phyloP scores from a whole-genome alignment of 139 green algal species.

The Chlorella ohadii region DNA sequence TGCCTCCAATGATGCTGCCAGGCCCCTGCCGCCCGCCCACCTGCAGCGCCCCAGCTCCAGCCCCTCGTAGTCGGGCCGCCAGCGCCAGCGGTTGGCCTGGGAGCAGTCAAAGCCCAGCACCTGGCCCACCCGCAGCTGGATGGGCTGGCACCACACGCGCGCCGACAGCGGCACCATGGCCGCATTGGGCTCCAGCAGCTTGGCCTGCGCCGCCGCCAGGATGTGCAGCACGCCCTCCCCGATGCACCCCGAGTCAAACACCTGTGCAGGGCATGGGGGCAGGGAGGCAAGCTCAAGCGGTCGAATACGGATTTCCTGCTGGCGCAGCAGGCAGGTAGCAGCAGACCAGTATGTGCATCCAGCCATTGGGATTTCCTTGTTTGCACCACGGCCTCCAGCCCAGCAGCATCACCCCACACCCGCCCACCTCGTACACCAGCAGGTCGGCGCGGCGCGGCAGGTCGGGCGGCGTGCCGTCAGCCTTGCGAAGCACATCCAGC shows the following conservation, averaged over 20 bases:
- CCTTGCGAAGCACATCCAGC: slow-evolving; percentile 56
- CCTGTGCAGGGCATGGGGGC: slow-evolving; percentile 41
- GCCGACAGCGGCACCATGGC: slow-evolving; percentile 63
- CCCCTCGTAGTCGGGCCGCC: slow-evolving; percentile 75
- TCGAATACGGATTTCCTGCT: no score
- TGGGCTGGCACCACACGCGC: slow-evolving; percentile 68
- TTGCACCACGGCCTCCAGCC: no score
- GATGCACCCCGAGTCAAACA: slow-evolving; percentile 87
- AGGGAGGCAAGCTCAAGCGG: not conserved
- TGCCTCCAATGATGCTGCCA: no score
- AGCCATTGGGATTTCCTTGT: no score
- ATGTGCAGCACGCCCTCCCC: slow-evolving; percentile 86
- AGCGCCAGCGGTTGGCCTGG: slow-evolving; percentile 67
- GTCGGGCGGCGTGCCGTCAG: slow-evolving; percentile 68
- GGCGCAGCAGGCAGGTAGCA: no score
- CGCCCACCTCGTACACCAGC: slow-evolving; percentile 72
- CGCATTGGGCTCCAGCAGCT: slow-evolving; percentile 60
- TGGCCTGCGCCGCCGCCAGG: slow-evolving; percentile 56
- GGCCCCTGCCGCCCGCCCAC: not conserved
- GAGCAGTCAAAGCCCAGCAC: slow-evolving; percentile 58
- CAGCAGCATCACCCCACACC: no score
- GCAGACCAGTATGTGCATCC: no score
- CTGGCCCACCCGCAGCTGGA: slow-evolving; percentile 61
- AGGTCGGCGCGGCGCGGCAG: slow-evolving; percentile 63
- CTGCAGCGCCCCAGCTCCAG: slow-evolving; percentile 61